Evolutionary conservation across 2,329 filamentous ascomycete genomes (phyloP), one percentile per base, ranked within the genome.

Genomic region (Clonostachys sp.): DNA sequence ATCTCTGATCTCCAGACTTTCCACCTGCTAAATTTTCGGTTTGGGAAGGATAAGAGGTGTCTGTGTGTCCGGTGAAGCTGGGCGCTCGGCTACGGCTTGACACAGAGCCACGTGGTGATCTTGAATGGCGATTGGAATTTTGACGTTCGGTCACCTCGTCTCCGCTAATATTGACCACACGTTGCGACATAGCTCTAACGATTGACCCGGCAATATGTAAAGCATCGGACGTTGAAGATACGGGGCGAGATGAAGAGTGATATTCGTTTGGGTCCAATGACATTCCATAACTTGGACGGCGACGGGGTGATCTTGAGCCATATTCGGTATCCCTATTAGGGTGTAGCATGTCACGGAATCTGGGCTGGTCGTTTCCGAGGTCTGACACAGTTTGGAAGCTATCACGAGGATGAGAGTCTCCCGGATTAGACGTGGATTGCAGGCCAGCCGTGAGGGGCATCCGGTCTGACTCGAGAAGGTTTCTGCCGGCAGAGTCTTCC

Each of bases 141-240:
- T 81, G 83, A 52, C 87, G 83, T 62, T 96, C 90, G 14, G 91
- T 75, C 17, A 89, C 72, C 57, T 96, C 89, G 59, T 97, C 94
- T 61, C 95, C 95, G 67, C 91, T 96, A 57, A 99, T 81, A 61
- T 97, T 97, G 60, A 99, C 94, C 48, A 99, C 91, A 72, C 94
- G 89, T 70, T 96, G 91, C 34, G 95, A 97, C 83, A 99, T 95
- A 51, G 83, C 83, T 54, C 87, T 81, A 66, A 91, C 81, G 57
- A 91, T 89, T 9, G 87, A 89, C 41, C 87, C 81, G 51, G 87
- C 87, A 55, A 83, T 77, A 20, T 78, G 80, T 45, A 91, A 65
- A 16, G 87, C 85, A 24, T 79, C 80, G 12, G 81, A 77, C 9
- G 79, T 36, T 34, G 41, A 76, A 16, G 84, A 84, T 10, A 30